phyloP scores from a whole-genome alignment of 805 yeast species.

The Sugiyamaella valdiviana region DNA sequence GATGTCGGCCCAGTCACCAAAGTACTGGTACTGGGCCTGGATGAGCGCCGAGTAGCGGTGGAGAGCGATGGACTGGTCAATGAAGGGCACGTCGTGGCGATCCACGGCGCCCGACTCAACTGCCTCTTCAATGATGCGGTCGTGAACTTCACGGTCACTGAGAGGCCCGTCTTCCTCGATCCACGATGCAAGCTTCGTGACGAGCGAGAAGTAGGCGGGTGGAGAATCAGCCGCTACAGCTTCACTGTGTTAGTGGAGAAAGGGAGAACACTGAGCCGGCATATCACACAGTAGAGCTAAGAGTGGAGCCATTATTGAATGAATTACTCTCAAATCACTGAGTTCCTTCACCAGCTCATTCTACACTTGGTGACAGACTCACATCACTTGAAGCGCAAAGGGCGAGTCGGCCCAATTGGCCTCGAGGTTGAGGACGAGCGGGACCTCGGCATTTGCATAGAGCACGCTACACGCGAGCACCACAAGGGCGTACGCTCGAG shows the following conservation, averaged over 20 bases:
- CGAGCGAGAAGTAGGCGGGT: constrained; percentile 31
- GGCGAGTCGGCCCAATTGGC: constrained; percentile 21
- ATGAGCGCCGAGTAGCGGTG: constrained; percentile 55
- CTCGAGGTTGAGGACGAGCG: constrained; percentile 1
- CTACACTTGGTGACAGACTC: too few species aligned
- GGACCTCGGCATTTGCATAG: neutral
- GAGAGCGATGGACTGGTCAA: constrained; percentile 42
- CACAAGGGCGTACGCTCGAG: neutral
- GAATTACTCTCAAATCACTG: too few species aligned
- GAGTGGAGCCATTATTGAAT: too few species aligned
- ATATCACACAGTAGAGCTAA: too few species aligned
- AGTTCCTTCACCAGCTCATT: too few species aligned
- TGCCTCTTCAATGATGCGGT: constrained; percentile 20
- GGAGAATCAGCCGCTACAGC: constrained; percentile 29
- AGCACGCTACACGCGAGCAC: neutral
- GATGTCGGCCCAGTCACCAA: constrained; percentile 24
- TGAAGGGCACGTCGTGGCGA: constrained; percentile 16
- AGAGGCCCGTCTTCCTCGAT: constrained; percentile 11
- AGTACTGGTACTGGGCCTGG: constrained; percentile 56
- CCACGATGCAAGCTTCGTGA: constrained; percentile 20
- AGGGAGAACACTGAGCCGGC: neutral
- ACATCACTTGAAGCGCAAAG: constrained; percentile 17
- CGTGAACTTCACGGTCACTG: constrained; percentile 16
- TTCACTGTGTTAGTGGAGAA: constrained; percentile 26
- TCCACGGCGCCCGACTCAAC: constrained; percentile 13